Evolutionary conservation across 2,329 filamentous ascomycete species (phyloP).

Genomic region (Whalleya microplaca): DNA sequence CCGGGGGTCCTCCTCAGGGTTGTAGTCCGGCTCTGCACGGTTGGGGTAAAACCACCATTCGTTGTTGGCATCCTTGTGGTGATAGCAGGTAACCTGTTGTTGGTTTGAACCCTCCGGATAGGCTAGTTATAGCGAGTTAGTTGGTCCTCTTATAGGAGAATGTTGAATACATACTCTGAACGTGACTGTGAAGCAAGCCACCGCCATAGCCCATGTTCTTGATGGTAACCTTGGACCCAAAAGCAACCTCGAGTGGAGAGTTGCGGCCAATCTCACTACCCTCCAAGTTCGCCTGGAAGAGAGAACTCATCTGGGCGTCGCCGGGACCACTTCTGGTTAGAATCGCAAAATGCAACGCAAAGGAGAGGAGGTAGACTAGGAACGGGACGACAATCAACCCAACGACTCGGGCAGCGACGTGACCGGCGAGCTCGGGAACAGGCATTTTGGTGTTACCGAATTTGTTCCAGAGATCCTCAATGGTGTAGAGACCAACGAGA

Average conservation of each 20-base stretch:
- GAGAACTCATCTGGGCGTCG: slow-evolving; percentile 99
- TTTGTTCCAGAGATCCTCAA: slow-evolving; percentile 97
- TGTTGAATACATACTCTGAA: slow-evolving; percentile 65
- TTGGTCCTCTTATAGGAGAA: neutral
- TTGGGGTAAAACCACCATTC: slow-evolving; percentile 99
- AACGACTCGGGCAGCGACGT: slow-evolving; percentile 78
- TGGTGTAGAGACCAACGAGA: slow-evolving; percentile 91
- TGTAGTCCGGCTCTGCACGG: slow-evolving; percentile 73
- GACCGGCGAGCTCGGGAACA: slow-evolving; percentile 65
- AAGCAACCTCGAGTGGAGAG: slow-evolving; percentile 88
- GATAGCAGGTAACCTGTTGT: slow-evolving; percentile 98
- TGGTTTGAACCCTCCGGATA: slow-evolving; percentile 92
- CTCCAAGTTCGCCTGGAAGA: slow-evolving; percentile 95
- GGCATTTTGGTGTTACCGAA: slow-evolving; percentile 95
- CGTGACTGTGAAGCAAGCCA: slow-evolving; percentile 92
- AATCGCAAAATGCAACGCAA: slow-evolving; percentile 92
- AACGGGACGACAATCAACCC: slow-evolving; percentile 88
- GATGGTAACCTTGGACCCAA: slow-evolving; percentile 86
- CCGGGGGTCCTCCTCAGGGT: slow-evolving; percentile 70
- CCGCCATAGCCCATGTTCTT: slow-evolving; percentile 99
- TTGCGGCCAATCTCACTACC: slow-evolving; percentile 94
- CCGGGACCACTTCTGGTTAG: slow-evolving; percentile 92
- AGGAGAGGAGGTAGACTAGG: slow-evolving; percentile 93
- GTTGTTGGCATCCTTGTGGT: slow-evolving; percentile 99
- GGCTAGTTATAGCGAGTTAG: slow-evolving; percentile 40